Percentiles rank a stretch among this genome's conserved stretches.
Evolutionary conservation across 176 grass and related monocot genomes (phyloP).

Genomic region (Aegilops bicornis): DNA sequence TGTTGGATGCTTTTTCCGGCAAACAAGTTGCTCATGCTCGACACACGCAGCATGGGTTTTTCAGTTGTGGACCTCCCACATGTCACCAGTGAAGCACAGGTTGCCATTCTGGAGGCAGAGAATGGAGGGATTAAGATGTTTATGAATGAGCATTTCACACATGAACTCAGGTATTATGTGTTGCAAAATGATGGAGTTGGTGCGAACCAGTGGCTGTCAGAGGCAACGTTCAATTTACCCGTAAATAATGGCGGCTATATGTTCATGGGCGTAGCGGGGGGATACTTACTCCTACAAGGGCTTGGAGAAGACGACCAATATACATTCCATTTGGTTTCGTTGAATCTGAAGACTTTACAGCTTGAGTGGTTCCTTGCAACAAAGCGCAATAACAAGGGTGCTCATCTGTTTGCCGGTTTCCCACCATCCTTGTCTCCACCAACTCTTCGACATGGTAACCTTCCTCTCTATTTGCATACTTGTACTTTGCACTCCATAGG

Average conservation of each 20-base stretch:
- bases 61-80: conserved; percentile 1
- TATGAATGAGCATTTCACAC: not conserved
- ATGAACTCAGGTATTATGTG: not conserved
- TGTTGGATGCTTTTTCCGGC: not conserved
- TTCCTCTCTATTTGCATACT: not conserved
- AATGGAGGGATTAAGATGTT: not conserved
- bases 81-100: not conserved
- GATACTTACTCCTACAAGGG: conserved; percentile 30
- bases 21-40: conserved; percentile 13
- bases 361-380: not conserved
- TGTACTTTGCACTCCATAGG: not conserved
- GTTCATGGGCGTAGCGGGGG: conserved; percentile 21
- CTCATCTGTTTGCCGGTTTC: not conserved
- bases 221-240: not conserved
- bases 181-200: not conserved
- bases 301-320: not conserved
- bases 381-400: not conserved
- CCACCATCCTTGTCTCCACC: conserved; percentile 10
- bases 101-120: conserved; percentile 10
- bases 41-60: not conserved
- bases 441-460: conserved; percentile 4
- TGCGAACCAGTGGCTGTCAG: not conserved
- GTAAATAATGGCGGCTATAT: not conserved
- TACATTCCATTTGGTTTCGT: not conserved
- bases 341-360: not conserved